Evolutionary conservation across 2,329 filamentous ascomycete species (phyloP), one percentile per base, ranked within the genome.

Genomic region (Fusarium coicis): DNA sequence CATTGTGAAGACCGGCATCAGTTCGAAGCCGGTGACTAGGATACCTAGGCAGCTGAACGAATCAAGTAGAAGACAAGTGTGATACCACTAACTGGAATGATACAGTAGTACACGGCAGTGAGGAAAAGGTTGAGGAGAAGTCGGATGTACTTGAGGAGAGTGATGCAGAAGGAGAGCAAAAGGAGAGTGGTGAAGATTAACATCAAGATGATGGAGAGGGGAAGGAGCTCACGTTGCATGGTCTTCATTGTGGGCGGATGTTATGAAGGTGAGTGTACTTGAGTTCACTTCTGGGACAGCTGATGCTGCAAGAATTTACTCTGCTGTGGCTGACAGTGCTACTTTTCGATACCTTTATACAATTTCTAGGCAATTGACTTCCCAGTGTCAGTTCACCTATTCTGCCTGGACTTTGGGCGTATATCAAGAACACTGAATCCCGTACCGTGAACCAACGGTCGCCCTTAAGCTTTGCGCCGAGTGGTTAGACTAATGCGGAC

Each of bases 271-370:
- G 16, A 5, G 2, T 19, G 12, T 21, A 8, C 11, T 21, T 36
- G 9, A 6, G 4, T 21, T 7, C 10, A 26, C 1, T 14, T 15
- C 30, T 21, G 9, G 10, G 9, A 4, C 4, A 7, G n/a, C 10
- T 26, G 30, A 7, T 21, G 1, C 2, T 11, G 8, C 14, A 19
- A 5, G 18, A 15, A 10, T 8, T 21, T 9, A 4, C 2, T 36
- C 9, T 36, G 2, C 8, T 18, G 9, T 21, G 3, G 12, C 7
- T 3, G 3, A 2, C 4, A n/a, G 28, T n/a, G 9, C 10, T 26
- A 4, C 2, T 7, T 8, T 15, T 2, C 7, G 5, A 5, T 4
- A 1, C 2, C 7, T 26, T 52, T 36, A 26, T 26, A 6, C 5
- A 4, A 8, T 11, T 34, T 19, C 18, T 7, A 26, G 32, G 10